Conservation (phyloP, 495 filamentous ascomycete species). For the Oleoguttula mirabilis region DNA sequence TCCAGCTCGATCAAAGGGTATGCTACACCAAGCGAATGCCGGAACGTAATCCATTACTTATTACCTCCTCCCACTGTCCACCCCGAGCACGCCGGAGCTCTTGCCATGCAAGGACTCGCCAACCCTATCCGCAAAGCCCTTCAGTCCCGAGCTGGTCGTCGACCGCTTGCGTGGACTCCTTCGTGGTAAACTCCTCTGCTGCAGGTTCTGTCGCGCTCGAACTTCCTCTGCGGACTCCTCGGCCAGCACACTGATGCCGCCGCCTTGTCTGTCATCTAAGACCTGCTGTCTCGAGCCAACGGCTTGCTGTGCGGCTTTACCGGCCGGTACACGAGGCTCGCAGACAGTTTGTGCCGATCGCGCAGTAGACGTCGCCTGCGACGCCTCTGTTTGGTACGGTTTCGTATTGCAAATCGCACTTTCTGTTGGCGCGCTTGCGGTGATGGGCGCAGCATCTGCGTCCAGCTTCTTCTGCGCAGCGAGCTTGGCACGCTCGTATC, state of each 20-base stretch:
- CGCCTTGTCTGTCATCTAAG: conserved; percentile 17
- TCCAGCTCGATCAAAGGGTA: no score
- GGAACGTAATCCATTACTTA: neutral
- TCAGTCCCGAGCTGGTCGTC: conserved; percentile 25
- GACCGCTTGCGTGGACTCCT: conserved; percentile 27
- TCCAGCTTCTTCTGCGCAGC: conserved; percentile 28
- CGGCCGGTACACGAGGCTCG: conserved; percentile 12
- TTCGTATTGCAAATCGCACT: neutral
- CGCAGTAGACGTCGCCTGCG: neutral
- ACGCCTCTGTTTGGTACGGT: conserved; percentile 3
- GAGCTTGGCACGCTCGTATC: conserved; percentile 33
- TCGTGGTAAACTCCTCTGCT: conserved; percentile 8
- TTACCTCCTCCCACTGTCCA: conserved; percentile 14
- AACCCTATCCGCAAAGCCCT: conserved; percentile 31
- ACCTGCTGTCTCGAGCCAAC: conserved; percentile 20
- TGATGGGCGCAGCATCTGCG: conserved; percentile 12
- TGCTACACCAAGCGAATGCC: no score
- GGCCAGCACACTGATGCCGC: conserved; percentile 17
- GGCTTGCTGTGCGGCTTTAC: conserved; percentile 23
- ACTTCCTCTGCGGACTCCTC: conserved; percentile 27
- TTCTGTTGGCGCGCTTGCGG: neutral
- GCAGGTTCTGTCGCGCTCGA: conserved; percentile 6
- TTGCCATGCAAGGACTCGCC: conserved; percentile 30
- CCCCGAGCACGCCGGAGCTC: conserved; percentile 17
- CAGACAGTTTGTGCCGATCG: neutral